These are phyloP conservation scores for Saccharomyces kudriavzevii DNA, from an alignment of 805 yeast genomes.

Conservation along the genomic window DNA sequence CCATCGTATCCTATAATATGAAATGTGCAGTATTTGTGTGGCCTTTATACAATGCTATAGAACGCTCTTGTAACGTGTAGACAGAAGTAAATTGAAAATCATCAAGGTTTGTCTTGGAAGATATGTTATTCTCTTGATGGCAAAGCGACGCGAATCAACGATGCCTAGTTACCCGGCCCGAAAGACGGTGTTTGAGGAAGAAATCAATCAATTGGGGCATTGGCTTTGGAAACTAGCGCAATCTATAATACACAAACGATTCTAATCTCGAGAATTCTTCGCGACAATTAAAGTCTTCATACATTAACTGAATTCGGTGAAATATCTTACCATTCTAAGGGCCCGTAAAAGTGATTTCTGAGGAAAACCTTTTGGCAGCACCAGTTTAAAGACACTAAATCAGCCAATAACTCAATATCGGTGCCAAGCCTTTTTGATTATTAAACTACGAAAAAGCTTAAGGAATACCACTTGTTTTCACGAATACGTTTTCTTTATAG, in stretches of 20 bases:
- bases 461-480: too few species aligned
- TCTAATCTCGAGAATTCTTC: not conserved
- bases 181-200: not conserved
- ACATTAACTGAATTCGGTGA: not conserved
- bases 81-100: not conserved
- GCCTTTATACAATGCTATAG: not conserved
- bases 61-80: not conserved
- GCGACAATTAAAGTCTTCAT: not conserved
- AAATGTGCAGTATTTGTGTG: not conserved
- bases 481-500: not conserved
- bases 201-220: not conserved
- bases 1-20: slow-evolving; percentile 17
- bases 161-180: not conserved
- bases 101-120: not conserved
- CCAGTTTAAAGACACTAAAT: not conserved
- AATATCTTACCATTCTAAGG: not conserved
- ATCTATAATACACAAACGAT: not conserved
- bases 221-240: not conserved
- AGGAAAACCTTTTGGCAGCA: not conserved
- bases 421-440: too few species aligned
- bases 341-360: not conserved
- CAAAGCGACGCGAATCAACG: not conserved
- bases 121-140: not conserved
- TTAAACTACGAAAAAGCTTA: not conserved
- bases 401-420: not conserved